Evolutionary conservation across 2,329 filamentous ascomycete genomes (phyloP).

Genomic region (Paramyrothecium roridum): DNA sequence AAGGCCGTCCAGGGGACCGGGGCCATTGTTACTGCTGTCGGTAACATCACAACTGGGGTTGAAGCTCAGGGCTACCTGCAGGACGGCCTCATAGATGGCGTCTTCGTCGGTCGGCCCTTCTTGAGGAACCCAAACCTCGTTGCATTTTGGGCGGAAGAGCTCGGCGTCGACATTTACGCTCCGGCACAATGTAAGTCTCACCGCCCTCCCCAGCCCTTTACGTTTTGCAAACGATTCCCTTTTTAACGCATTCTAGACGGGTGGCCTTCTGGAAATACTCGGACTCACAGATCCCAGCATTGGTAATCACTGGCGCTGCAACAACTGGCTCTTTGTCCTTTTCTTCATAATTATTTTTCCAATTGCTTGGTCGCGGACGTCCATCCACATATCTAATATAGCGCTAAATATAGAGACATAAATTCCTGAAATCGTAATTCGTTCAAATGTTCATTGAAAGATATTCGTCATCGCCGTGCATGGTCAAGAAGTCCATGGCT

Average conservation of each 20-base stretch:
- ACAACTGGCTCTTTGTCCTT: no score
- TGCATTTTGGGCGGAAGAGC: slow-evolving; percentile 49
- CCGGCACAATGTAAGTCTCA: slow-evolving; percentile 28
- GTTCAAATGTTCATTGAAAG: slow-evolving; percentile 7
- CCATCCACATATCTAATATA: background rate
- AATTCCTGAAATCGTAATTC: background rate
- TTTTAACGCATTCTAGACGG: slow-evolving; percentile 14
- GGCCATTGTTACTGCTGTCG: slow-evolving; percentile 38
- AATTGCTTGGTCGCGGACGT: no score
- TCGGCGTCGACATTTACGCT: slow-evolving; percentile 41
- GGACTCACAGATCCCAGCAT: slow-evolving; percentile 11
- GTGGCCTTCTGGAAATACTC: slow-evolving; percentile 20
- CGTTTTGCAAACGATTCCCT: background rate
- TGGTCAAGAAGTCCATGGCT: slow-evolving; percentile 9
- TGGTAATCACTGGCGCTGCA: background rate
- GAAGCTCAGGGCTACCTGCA: slow-evolving; percentile 44
- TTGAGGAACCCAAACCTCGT: slow-evolving; percentile 54
- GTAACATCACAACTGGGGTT: slow-evolving; percentile 37
- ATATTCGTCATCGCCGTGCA: slow-evolving; percentile 8
- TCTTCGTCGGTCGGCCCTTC: slow-evolving; percentile 47
- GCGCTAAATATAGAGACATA: background rate
- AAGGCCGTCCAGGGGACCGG: slow-evolving; percentile 59
- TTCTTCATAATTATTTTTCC: no score
- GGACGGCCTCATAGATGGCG: slow-evolving; percentile 40
- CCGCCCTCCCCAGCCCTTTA: accelerated